Evolutionary conservation across 352 stramenopile species (phyloP), one percentile per base, ranked within the genome.

Genomic region (Pythium rhizo-oryzae): DNA sequence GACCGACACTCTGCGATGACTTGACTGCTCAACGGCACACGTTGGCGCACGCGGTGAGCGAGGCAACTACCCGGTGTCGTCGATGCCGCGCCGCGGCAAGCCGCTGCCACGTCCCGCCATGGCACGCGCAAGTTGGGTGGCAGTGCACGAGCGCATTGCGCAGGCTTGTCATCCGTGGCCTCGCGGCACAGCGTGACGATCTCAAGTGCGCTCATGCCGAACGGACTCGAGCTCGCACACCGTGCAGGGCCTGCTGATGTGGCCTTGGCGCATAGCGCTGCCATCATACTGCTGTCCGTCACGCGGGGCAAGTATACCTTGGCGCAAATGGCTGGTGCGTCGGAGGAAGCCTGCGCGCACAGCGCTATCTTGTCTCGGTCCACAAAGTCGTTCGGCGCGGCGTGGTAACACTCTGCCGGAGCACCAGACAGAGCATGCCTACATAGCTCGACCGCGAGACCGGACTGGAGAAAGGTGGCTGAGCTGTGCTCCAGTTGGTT

Each of bases 1-100:
- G 16, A 15, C 23, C 79, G 72, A 16, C 81, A 90, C 6, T 85
- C 70, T 2, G 11, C 21, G 0, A 89, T 64, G 8, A 82, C 19
- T 12, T 49, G 30, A 4, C 52, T 52, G 0, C 39, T 72, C n/a
- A 82, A 21, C 18, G 70, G 12, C 1, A 41, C 33, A 5, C 68
- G 74, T 53, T 74, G 61, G 23, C 78, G 69, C 7, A 81, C 65
- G 18, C 74, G 71, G 23, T 88, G 65, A 8, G 55, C 59, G 12
- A 92, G 50, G 33, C 82, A 92, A 33, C 70, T 75, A 18, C 71
- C 80, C 33, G 84, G 81, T 1, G 73, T 81, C 1, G 69, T 71
- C 23, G 80, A 79, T 1, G 5, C 59, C 0, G 81, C 75, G 19
- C 51, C 25, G 23, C 53, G 50, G 43, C 84, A 92, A 0, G 82